Evolutionary conservation across 2,329 filamentous ascomycete species (phyloP), one percentile per base, ranked within the genome.

Genomic region (Domatiomyces globalis): DNA sequence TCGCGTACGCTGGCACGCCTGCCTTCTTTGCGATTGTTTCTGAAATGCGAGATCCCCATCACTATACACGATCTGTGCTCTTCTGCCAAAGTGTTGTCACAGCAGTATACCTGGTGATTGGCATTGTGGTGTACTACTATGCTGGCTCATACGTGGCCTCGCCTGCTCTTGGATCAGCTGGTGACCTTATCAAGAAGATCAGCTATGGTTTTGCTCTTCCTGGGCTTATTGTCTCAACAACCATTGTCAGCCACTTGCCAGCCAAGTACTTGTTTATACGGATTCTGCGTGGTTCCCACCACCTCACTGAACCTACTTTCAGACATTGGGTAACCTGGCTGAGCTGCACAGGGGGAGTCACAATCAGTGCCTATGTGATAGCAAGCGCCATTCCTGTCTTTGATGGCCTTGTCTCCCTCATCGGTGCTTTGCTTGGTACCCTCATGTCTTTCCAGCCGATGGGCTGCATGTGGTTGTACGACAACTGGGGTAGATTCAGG

Each of bases 261-360:
- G 70, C 74, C 1, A 79, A 79, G 58, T 77, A 77, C 57, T 62
- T 77, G 48, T 79, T 79, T 58, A 75, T 79, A 15, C 72, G 76
- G 4, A 69, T 77, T 18, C 64, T 79, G 15, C 69, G 76, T 17
- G 67, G 74, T 54, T 73, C 73, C 1, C 60, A 54, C 2, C 76
- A 79, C 58, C 64, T 79, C 5, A 73, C 76, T 57, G 62, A 66
- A n/a, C 76, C 77, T 62, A 74, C 71, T 0, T 8, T 68, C 12
- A 58, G 73, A 0, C 76, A 79, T 56, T 77, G 75, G 75, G 62
- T 57, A 0, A 73, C 70, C 0, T 79, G 76, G 76, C 60, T 78
- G 0, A 62, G 65, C 8, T 72, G 71, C 51, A 74, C 71, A 0
- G 60, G 68, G 17, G 63, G 63, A 0, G 63, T 77, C 42, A 65